phyloP scores from a whole-genome alignment of 352 stramenopile species.

The Globisporangium viniferum region DNA sequence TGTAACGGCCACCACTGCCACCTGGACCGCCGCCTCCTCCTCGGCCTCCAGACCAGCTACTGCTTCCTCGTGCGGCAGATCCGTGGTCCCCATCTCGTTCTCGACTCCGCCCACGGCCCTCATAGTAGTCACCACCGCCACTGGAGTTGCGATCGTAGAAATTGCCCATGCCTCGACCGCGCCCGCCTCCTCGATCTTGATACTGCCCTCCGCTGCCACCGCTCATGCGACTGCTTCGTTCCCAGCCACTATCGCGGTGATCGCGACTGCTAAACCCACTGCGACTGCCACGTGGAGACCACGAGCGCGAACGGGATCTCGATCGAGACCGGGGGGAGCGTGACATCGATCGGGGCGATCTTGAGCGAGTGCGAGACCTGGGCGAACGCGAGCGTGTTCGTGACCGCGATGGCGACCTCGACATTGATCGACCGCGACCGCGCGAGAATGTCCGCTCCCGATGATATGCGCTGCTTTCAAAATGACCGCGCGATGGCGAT shows the following conservation, averaged over 20 bases:
- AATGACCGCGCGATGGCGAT: constrained; percentile 22
- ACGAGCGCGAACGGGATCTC: constrained; percentile 42
- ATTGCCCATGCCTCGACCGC: constrained; percentile 17
- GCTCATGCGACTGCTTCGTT: constrained; percentile 20
- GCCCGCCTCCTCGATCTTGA: constrained; percentile 16
- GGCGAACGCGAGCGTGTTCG: constrained; percentile 27
- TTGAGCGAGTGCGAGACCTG: constrained; percentile 20
- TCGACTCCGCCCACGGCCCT: constrained; percentile 28
- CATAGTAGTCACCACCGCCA: constrained; percentile 29
- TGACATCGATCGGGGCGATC: constrained; percentile 35
- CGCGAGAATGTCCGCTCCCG: constrained; percentile 38
- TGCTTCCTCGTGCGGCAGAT: constrained; percentile 17
- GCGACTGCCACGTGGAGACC: constrained; percentile 52
- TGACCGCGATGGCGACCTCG: constrained; percentile 43
- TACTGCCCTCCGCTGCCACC: constrained; percentile 25
- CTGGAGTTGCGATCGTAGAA: constrained; percentile 24
- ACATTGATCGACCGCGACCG: constrained; percentile 45
- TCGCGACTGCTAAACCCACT: constrained; percentile 27
- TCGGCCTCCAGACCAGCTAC: constrained; percentile 12
- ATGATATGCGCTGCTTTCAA: constrained; percentile 25
- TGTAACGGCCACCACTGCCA: constrained; percentile 24
- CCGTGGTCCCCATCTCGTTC: constrained; percentile 33
- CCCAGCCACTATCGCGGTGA: constrained; percentile 12
- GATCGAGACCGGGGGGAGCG: constrained; percentile 47
- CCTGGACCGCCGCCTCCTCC: constrained; percentile 12